Evolutionary conservation across 768 basidiomycete genomes (phyloP), one percentile per base, ranked within the genome.

Genomic region (Lepiota brunneoincarnata): DNA sequence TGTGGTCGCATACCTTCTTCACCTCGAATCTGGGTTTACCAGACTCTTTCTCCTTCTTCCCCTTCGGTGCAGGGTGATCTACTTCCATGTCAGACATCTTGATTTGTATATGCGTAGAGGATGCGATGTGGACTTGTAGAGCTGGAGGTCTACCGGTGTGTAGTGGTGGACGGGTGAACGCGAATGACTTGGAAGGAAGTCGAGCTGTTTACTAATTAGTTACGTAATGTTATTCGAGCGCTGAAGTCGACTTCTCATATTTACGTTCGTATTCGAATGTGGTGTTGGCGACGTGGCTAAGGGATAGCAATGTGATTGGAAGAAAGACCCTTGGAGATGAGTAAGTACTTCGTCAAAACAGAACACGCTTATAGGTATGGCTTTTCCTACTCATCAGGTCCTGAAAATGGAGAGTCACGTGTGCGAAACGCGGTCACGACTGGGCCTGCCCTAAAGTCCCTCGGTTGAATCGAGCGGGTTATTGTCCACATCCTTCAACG

Each of bases 21-120:
- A 99, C 97, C 71, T 98, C 95, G 67, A 99, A 99, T 57, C 91
- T 76, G 65, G 90, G 87, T 74, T 93, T 93, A 37, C 79, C 76
- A 38, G 52, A 60, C 45, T 77, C 76, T 69, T 89, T 89, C 41
- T 82, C 81, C 45, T 83, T 81, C 59, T 78, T 78, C 51, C 64
- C 68, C 52, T 77, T 78, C 61, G 77, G 68, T 21, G 72, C 64
- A n/a, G 63, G 64, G 15, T 61, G 58, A 62, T 82, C 83, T 18
- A 80, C 73, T 56, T 93, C 91, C 67, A 93, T 86, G 51, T 87
- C 59, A 47, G 53, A 47, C 53, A 54, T 54, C 12, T 12, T 39
- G 44, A 2, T 12, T 11, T n/a, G n/a, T 35, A 10, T 7, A 11
- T 9, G 6, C 14, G 45, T 9, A 35, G 11, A 11, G 24, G 31